These are phyloP conservation scores for Astrephomene gubernaculifera DNA, from an alignment of 139 green algal species.

Conservation along the genomic window DNA sequence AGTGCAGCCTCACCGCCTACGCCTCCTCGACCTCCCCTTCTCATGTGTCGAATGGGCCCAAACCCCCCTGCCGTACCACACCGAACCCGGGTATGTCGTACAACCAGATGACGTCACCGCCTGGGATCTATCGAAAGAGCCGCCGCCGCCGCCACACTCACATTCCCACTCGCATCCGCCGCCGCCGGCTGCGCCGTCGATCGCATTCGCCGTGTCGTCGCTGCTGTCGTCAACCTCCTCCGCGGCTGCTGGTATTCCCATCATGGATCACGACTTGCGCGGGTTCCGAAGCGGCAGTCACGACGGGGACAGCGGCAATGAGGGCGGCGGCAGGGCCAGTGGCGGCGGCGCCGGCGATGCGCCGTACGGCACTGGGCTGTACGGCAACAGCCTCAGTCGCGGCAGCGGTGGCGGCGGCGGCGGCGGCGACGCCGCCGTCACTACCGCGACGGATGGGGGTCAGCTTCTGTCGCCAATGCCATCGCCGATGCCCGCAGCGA, in stretches of 20 bases:
- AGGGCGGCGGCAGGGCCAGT: not conserved
- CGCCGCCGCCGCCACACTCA: too few species aligned
- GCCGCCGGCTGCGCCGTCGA: too few species aligned
- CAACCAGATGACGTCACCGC: constrained; percentile 9
- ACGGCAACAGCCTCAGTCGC: too few species aligned
- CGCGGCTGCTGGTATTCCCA: too few species aligned
- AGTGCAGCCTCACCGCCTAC: constrained; percentile 59
- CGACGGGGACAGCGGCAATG: not conserved
- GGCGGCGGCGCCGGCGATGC: not conserved
- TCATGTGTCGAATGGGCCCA: constrained; percentile 84
- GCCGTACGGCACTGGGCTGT: too few species aligned
- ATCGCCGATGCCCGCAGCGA: not conserved
- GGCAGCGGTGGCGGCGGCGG: not conserved
- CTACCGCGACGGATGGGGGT: not conserved
- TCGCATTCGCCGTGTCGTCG: too few species aligned
- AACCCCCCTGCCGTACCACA: constrained; percentile 21
- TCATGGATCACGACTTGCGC: too few species aligned
- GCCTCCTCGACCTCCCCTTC: constrained; percentile 85
- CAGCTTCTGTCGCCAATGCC: not conserved
- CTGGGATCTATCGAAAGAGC: not conserved
- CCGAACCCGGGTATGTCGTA: not conserved
- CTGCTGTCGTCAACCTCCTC: too few species aligned
- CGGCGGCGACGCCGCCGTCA: not conserved
- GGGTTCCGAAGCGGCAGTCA: too few species aligned
- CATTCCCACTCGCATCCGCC: too few species aligned